Base-by-base conservation (phyloP, 805 yeast genomes). In the Jamesozyma spencerorum region DNA sequence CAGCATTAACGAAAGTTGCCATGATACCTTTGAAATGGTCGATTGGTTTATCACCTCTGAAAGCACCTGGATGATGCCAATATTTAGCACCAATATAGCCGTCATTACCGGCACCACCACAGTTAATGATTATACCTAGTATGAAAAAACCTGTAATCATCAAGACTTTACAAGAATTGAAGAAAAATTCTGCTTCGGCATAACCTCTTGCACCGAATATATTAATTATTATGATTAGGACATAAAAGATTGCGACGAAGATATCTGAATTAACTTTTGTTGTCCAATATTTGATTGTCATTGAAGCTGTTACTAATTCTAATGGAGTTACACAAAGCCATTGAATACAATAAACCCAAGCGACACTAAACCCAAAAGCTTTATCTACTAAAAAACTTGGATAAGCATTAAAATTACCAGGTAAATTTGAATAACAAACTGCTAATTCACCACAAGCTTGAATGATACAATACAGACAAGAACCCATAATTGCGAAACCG, bases 301-400 rank as follows among this genome's bases (percentile, higher is more conserved):
- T 67, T 10, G 80, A 69, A 2, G 81, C 79, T 2, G 82, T 79
- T 26, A 76, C 78, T 40, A 79, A 64, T 53, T 81, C 87, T 44
- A 79, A 63, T 0, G 87, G 86, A 41, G 79, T 64, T 18, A 78
- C 70, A 37, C 79, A 77, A 18, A 79, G 61, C 77, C 78, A 75
- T 57, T 77, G 81, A 47, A 80, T 58, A 42, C 74, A 75, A 53
- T 81, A 81, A 56, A 77, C 77, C 84, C 82, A 76, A 31, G 83
- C 84, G 57, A 79, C 74, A 36, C 85, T 77, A 53, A 81, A 81
- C 1, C 85, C 85, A 56, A 79, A 66, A 18, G 82, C 75, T 13
- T 80, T 79, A 46, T 80, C 85, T 31, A 79, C 66, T 48, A 79
- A 71, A 48, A 85, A 65, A 37, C 77, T 68, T 45, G 79, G 74